These are phyloP conservation scores for Phytophthora sp. DNA, from an alignment of 352 stramenopile species.

Conservation along the genomic window DNA sequence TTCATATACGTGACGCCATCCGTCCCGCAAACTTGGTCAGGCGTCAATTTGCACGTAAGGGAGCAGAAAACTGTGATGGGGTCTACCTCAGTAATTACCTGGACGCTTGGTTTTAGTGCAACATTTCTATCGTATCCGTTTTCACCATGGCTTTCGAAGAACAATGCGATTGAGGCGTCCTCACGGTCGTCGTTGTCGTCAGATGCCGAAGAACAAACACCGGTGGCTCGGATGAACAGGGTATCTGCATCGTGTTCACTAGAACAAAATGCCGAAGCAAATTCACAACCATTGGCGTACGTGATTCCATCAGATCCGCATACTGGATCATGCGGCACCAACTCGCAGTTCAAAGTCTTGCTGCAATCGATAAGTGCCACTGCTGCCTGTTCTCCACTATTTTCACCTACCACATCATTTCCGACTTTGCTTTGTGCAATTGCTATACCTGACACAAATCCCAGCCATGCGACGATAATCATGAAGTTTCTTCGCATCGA, in stretches of 20 bases:
- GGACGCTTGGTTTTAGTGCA: neutral
- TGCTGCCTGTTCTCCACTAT: constrained; percentile 9
- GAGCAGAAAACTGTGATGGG: constrained; percentile 32
- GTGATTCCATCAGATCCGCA: constrained; percentile 49
- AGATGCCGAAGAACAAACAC: constrained; percentile 5
- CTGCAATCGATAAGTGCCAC: constrained; percentile 23
- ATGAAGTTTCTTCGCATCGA: too few species aligned
- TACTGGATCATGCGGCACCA: constrained; percentile 23
- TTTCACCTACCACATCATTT: neutral
- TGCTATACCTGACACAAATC: neutral
- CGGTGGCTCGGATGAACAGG: constrained; percentile 26
- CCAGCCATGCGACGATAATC: constrained; percentile 1
- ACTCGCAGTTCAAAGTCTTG: constrained; percentile 14
- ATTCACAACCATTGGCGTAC: constrained; percentile 48
- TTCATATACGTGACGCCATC: constrained; percentile 64
- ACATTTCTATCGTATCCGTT: neutral
- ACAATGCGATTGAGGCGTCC: neutral
- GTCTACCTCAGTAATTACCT: constrained; percentile 9
- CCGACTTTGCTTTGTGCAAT: constrained; percentile 2
- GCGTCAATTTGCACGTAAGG: constrained; percentile 39
- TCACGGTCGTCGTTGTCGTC: constrained; percentile 1
- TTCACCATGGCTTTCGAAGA: neutral
- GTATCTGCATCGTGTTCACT: neutral
- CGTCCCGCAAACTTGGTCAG: constrained; percentile 50
- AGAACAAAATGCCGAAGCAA: constrained; percentile 25